Base-by-base conservation (phyloP, 345 rosid genomes). In the Passiflora organensis region DNA sequence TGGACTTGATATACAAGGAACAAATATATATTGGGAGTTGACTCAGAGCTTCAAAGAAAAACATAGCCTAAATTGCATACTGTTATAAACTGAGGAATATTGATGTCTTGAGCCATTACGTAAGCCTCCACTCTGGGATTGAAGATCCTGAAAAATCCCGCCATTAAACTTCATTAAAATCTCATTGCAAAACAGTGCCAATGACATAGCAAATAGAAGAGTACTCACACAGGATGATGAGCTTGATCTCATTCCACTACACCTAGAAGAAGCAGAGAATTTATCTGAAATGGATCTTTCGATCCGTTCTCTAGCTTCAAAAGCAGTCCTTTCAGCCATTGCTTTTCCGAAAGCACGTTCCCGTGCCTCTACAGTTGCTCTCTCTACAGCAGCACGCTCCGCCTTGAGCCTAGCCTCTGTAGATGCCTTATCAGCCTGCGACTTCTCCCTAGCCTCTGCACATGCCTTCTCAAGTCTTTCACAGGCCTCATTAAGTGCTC, bases 401-500 rank as follows among this genome's bases (percentile, higher is more conserved):
- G 87, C 84, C 79, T 82, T 80, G 51, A 81, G 55, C 72, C 84
- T 80, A 55, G 83, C 84, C 46, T 88, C 98, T 9, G 51, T 55
- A 32, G 82, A 52, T 49, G 70, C 19, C 63, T 88, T 86, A 55
- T 72, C 71, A 42, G 49, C 9, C 5, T 67, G 62, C 28, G 95
- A 78, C 64, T 74, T 86, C 63, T 84, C 96, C 72, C 87, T 80
- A 4, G 89, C 96, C 65, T 86, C 96, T 8, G 91, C 89, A 78
- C 89, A 84, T 22, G 89, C 89, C 84, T 82, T 93, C 83, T 89
- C 96, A 50, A 86, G 72, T 76, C 95, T 84, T 72, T 86, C 99
- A 37, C 95, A 89, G 43, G 95, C 94, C 68, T 86, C 96, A 39
- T 82, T 77, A 56, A 86, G 65, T 46, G 90, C 82, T 76, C 89